Base-by-base conservation (phyloP, 139 green algal species). In the Edaphochlamys debaryana region DNA sequence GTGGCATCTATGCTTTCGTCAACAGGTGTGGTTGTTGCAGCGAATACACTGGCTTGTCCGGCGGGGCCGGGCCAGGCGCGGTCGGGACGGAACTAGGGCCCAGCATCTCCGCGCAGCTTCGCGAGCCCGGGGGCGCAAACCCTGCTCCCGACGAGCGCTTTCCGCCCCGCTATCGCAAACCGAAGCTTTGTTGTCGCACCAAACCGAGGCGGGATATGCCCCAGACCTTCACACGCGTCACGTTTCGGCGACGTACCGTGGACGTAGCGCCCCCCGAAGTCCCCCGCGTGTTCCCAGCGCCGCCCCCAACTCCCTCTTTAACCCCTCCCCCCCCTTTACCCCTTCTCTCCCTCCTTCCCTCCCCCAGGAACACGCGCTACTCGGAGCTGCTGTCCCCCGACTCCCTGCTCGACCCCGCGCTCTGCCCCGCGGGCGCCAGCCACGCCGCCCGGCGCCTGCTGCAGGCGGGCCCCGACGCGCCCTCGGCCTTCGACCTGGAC, bases 391-490 rank as follows among this genome's bases (percentile, higher is more conserved):
- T 50, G 30, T 30, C 30, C 7, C 66, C 62, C 5, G 40, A 82
- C 7, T 20, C 38, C 0, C 20, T 66, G 9, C 32, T n/a, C 25
- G 42, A 83, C 62, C 77, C 77, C 6, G 2, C 7, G 8, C 37
- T 62, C 0, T 83, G 77, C 42, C 77, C 63, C 19, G 42, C 71
- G 11, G 63, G 42, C 41, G 67, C 54, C 34, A 41, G 32, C n/a
- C 75, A 82, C 64, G 41, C 77, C 3, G 32, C 63, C 0, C 60
- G 77, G 45, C 77, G 77, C 17, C 77, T 74, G 22, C 64, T 83
- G 64, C 77, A 75, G 63, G 34, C 45, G 45, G 32, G 63, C 23
- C 37, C 63, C 3, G 77, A 83, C 15, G 63, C 23, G 20, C 63
- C 77, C 3, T 56, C 32, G 25, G 42, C 63, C 34, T 83, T 74